A percentile compares a stretch with the other conserved stretches of the same genome.
These are phyloP conservation scores for Botrytis porri DNA, from an alignment of 2,329 filamentous ascomycete genomes.

Conservation along the genomic window DNA sequence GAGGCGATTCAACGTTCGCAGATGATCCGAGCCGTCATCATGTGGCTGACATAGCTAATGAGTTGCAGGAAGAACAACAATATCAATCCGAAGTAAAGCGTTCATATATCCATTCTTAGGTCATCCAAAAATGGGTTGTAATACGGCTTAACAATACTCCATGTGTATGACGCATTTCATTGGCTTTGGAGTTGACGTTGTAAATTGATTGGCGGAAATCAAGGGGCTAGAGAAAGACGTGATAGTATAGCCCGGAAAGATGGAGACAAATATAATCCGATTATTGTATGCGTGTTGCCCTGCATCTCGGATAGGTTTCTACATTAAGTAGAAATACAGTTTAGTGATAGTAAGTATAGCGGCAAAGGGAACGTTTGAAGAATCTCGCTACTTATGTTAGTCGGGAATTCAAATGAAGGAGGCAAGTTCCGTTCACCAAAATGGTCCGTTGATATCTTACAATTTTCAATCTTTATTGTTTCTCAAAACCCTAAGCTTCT, in stretches of 20 bases:
- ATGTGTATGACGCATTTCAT: neutral
- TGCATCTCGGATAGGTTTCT: constrained; percentile 1
- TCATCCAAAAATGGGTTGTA: neutral
- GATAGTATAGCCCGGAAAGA: constrained; percentile 10
- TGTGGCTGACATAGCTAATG: constrained; percentile 3
- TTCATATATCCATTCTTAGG: neutral
- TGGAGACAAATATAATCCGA: neutral
- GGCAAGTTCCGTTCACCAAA: neutral
- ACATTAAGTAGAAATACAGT: neutral
- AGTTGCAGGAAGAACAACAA: neutral
- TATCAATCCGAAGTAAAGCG: neutral
- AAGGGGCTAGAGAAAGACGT: neutral
- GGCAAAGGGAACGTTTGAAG: neutral
- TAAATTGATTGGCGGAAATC: neutral
- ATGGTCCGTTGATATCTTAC: neutral
- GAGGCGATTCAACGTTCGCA: neutral
- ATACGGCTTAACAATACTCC: constrained; percentile 16
- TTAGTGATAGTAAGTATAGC: neutral
- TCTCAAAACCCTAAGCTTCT: neutral
- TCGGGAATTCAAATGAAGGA: neutral
- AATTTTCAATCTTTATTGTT: neutral
- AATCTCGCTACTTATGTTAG: neutral
- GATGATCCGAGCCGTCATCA: neutral
- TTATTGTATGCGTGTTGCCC: constrained; percentile 2
- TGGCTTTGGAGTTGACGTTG: neutral